These are phyloP conservation scores for Phytophthora europaea DNA, from an alignment of 352 stramenopile species.

Conservation along the genomic window DNA sequence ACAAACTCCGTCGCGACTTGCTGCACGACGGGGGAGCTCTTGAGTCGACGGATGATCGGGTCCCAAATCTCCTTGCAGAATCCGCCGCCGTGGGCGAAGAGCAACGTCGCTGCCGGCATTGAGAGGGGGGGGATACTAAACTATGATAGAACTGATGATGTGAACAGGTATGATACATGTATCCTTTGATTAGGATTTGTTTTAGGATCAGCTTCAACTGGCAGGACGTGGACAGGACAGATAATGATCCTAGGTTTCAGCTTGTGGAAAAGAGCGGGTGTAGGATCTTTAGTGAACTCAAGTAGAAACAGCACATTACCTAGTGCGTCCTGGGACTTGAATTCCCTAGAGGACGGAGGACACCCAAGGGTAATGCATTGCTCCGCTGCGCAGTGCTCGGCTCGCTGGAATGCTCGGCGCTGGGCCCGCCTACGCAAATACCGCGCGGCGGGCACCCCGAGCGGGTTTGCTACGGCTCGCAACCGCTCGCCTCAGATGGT, in stretches of 20 bases:
- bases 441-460: no score
- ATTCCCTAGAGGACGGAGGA: no score
- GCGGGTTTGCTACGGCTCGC: no score
- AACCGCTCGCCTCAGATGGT: no score
- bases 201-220: conserved; percentile 14
- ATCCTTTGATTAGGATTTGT: not conserved
- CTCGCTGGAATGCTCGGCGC: no score
- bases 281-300: no score
- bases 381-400: no score
- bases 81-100: conserved; percentile 55
- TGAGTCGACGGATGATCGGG: conserved; percentile 46
- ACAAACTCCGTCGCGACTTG: conserved; percentile 32
- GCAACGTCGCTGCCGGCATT: conserved; percentile 27
- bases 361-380: no score
- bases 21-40: conserved; percentile 35
- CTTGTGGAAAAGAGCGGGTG: no score
- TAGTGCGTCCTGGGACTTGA: no score
- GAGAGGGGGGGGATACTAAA: not conserved
- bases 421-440: no score
- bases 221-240: conserved; percentile 1
- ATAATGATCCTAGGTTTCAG: not conserved
- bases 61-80: conserved; percentile 62
- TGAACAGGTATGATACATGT: conserved; percentile 11
- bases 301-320: no score
- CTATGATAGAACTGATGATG: conserved; percentile 13